Percentiles rank a stretch among this genome's conserved stretches.
Conservation (phyloP, 148 eudicot species). For the Rhododendron molle region DNA sequence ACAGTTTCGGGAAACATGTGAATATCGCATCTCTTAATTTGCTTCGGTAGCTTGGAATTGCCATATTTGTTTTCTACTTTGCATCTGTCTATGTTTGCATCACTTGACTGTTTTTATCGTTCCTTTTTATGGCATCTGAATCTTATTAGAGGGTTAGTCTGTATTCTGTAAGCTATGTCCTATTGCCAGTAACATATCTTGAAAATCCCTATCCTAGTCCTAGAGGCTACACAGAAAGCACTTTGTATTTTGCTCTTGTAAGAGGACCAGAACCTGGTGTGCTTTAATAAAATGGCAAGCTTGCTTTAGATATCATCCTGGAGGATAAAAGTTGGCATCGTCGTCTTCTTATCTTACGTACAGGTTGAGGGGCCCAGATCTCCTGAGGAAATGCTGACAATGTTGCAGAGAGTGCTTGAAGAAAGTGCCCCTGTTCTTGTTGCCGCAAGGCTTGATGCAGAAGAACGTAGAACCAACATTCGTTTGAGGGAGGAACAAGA, state of each 20-base stretch:
- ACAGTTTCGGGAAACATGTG: neutral
- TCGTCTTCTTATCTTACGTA: slow-evolving; percentile 24
- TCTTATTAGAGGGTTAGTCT: neutral
- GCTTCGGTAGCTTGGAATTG: neutral
- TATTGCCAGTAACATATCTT: neutral
- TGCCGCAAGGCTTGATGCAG: slow-evolving; percentile 91
- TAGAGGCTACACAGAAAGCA: neutral
- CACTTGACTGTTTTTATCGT: neutral
- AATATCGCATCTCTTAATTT: neutral
- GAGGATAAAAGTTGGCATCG: neutral
- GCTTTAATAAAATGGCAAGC: neutral
- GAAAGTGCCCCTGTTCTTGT: slow-evolving; percentile 91
- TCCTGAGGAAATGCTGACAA: slow-evolving; percentile 73
- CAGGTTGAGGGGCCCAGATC: slow-evolving; percentile 94
- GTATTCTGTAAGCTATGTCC: neutral
- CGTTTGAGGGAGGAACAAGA: slow-evolving; percentile 99
- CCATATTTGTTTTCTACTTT: neutral
- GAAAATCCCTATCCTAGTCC: neutral
- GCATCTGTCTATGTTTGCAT: neutral
- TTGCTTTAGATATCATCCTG: neutral
- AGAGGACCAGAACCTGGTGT: neutral
- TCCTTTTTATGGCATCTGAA: neutral
- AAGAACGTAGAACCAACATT: slow-evolving; percentile 77
- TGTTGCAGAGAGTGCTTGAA: slow-evolving; percentile 83
- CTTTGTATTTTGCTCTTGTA: neutral